phyloP scores from a whole-genome alignment of 1,139 yeast species.

The Blastobotrys indianensis region DNA sequence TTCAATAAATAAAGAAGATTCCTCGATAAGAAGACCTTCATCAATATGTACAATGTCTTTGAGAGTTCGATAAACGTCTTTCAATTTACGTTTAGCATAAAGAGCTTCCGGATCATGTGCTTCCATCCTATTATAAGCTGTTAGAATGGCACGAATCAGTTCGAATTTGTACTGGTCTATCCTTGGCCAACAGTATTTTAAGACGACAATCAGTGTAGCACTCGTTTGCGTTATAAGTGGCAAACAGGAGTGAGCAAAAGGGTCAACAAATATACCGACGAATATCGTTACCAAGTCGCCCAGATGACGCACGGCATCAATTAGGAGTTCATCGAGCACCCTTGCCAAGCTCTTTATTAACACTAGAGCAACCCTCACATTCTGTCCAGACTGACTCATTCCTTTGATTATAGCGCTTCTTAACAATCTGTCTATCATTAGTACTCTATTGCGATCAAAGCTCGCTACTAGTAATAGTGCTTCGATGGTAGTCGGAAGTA shows the following conservation, averaged over 20 bases:
- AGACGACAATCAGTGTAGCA: slow-evolving; percentile 21
- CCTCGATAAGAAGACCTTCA: too few relatives aligned
- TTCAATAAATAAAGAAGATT: too few relatives aligned
- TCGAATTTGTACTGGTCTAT: slow-evolving; percentile 32
- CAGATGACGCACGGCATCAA: slow-evolving; percentile 26
- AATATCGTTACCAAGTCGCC: slow-evolving; percentile 23
- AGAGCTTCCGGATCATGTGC: slow-evolving; percentile 7
- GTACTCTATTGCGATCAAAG: slow-evolving; percentile 19
- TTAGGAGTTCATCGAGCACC: slow-evolving; percentile 14
- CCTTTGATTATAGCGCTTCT: slow-evolving; percentile 28
- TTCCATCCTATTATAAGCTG: slow-evolving; percentile 19
- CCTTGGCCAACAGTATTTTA: slow-evolving; percentile 33
- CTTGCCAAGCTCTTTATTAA: slow-evolving; percentile 15
- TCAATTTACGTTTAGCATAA: too few relatives aligned
- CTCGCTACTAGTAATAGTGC: slow-evolving; percentile 17
- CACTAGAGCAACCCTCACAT: slow-evolving; percentile 20
- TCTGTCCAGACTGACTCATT: slow-evolving; percentile 21
- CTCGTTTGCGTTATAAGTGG: slow-evolving; percentile 22
- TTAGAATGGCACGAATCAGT: slow-evolving; percentile 33
- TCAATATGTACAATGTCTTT: too few relatives aligned
- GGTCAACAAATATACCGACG: slow-evolving; percentile 29
- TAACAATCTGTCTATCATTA: slow-evolving; percentile 22
- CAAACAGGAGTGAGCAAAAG: slow-evolving; percentile 28
- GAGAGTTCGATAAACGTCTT: too few relatives aligned
- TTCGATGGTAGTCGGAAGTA: slow-evolving; percentile 14